Evolutionary conservation across 1,284 basidiomycete genomes (phyloP).

Genomic region (Sanghuangporus sanghuang): DNA sequence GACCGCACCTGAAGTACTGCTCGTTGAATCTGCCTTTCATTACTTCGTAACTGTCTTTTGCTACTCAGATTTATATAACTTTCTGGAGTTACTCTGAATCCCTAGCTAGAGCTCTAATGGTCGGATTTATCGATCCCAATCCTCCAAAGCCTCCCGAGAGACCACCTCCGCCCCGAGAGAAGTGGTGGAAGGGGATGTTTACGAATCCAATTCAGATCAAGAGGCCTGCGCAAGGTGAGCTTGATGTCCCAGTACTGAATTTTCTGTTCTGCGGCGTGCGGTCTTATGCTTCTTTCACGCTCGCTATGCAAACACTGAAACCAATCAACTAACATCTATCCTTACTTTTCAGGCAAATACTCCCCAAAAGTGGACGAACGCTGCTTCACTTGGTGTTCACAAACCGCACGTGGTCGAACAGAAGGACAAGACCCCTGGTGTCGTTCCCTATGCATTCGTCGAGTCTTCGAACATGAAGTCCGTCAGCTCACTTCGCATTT

Average conservation of each 20-base stretch:
- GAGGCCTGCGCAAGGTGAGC: slow-evolving; percentile 11
- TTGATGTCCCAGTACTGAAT: background rate
- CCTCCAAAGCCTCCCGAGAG: slow-evolving; percentile 11
- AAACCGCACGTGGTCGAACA: slow-evolving; percentile 54
- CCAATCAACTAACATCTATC: background rate
- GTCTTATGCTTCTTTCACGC: background rate
- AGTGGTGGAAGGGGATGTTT: slow-evolving; percentile 7
- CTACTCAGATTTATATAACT: background rate
- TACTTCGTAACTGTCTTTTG: background rate
- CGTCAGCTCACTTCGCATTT: slow-evolving; percentile 43
- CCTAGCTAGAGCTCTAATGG: slow-evolving; percentile 3
- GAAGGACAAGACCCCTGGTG: slow-evolving; percentile 54
- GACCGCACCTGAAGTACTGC: background rate
- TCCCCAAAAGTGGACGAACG: slow-evolving; percentile 63
- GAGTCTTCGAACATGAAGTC: slow-evolving; percentile 69
- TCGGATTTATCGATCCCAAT: slow-evolving; percentile 8
- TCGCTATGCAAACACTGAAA: background rate
- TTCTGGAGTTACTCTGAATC: background rate
- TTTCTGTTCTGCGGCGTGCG: background rate
- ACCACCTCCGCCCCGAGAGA: background rate
- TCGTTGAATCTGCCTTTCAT: background rate
- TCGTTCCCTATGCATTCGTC: slow-evolving; percentile 64
- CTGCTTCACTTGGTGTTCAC: slow-evolving; percentile 69
- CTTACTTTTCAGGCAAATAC: slow-evolving; percentile 38
- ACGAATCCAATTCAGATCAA: slow-evolving; percentile 14